Base-by-base conservation (phyloP, 2,329 filamentous ascomycete genomes). In the Botrytis hyacinthi region DNA sequence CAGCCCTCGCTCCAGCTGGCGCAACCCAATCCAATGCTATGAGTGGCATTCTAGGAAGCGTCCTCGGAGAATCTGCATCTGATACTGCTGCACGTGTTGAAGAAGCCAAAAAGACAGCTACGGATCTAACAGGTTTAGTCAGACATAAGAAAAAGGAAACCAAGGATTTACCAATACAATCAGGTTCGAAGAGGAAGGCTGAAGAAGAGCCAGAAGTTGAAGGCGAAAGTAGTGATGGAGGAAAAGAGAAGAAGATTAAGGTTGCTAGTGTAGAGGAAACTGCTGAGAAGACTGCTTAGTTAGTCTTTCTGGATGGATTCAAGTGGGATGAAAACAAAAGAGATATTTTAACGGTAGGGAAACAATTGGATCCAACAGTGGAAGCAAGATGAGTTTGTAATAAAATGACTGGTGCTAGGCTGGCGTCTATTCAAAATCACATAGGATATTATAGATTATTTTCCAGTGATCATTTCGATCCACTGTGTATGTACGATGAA, bases 101-200 rank as follows among this genome's bases (percentile, higher is more conserved):
- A 63, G 91, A 94, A 80, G 92, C 91, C 42, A 92, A 63, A 51
- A 74, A 72, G 63, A 74, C 42, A 48, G 93, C 93, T 10, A 94
- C 88, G 26, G 79, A 96, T 80, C 84, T 97, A 22, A 89, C 88
- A 0, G 88, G 90, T n/a, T 84, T 95, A 63, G 91, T 95, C 61
- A 90, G 91, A 80, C 84, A 85, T 80, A 95, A 91, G 83, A 90
- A 89, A 82, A 81, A 82, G 73, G 75, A 80, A 62, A 74, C 79
- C 32, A 77, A 80, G 71, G 76, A 79, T 42, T 78, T 42, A 80
- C 82, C 7, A 85, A 84, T 71, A 82, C 82, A 72, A 87, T 84
- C 69, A 26, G 69, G 60, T 22, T 82, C 82, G 66, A 88, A 89
- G 79, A 82, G 89, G 80, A 89, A 90, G 81, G 91, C 85, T 73